Percentiles rank a stretch among this genome's conserved stretches.
Conservation (phyloP, 208 protist genomes). For the Leishmania mexicana region DNA sequence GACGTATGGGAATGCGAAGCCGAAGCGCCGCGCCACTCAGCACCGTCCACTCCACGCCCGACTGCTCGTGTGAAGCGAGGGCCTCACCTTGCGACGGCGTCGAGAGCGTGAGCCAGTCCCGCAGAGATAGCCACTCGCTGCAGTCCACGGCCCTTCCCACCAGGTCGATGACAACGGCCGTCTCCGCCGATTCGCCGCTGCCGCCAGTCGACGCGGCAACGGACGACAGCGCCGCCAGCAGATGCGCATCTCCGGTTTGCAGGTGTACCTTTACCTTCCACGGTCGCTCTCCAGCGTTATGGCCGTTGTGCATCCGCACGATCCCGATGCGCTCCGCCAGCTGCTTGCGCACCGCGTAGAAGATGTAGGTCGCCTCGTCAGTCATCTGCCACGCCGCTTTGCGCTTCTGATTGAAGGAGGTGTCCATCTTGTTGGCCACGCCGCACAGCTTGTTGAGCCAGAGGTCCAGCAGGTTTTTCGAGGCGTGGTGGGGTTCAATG, state of each 20-base stretch:
- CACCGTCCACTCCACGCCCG: neutral
- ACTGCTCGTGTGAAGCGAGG: neutral
- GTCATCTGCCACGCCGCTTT: conserved; percentile 27
- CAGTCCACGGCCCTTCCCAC: neutral
- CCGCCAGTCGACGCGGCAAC: neutral
- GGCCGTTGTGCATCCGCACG: neutral
- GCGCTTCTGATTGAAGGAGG: conserved; percentile 31
- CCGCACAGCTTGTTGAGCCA: conserved; percentile 45
- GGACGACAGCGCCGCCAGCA: neutral
- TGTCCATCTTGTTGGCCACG: conserved; percentile 24
- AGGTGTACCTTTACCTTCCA: conserved; percentile 12
- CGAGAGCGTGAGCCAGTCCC: conserved; percentile 8
- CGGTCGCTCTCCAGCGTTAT: neutral
- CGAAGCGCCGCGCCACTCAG: neutral
- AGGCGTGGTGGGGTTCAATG: conserved; percentile 39
- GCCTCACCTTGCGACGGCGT: neutral
- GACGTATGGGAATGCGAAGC: conserved; percentile 13
- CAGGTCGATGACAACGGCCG: conserved; percentile 22
- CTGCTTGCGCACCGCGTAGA: conserved; percentile 20
- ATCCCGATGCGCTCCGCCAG: conserved; percentile 21
- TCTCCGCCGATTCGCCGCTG: neutral
- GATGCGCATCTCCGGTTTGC: conserved; percentile 3
- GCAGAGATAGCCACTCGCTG: conserved; percentile 1
- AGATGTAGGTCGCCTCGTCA: conserved; percentile 30
- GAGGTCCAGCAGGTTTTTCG: conserved; percentile 37